Base-by-base conservation (phyloP, 179 eudicot species). In the Spinacia oleracea region DNA sequence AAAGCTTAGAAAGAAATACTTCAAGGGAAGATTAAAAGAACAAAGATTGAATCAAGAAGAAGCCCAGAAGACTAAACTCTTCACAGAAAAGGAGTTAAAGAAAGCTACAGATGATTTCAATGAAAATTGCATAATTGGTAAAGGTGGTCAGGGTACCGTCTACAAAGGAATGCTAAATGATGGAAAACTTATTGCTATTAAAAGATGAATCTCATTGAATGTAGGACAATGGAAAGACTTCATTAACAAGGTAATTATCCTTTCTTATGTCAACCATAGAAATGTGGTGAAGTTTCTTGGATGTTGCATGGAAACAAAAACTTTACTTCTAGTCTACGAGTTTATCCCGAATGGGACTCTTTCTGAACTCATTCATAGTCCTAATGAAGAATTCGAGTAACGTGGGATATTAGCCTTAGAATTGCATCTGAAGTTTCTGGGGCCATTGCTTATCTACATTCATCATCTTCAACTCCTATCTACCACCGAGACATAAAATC, bases 1-100 rank as follows among this genome's bases (percentile, higher is more conserved):
- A 15, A 65, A 32, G 70, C 70, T 65, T 12, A 65, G 70, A 65
- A 32, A 65, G 45, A 65, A 65, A 35, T 65, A 65, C n/a, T 31
- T 65, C 25, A 65, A 16, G 21, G 70, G 70, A 14, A 65, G 21
- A 65, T 65, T 65, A 34, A 4, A 31, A 14, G 70, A 65, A 65
- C 45, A 31, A 31, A 65, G 9, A 5, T 6, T 18, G 0, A 65
- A 16, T 25, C 43, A 65, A 65, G 43, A 65, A 31, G 70, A 35
- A 32, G 43, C 45, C 6, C 0, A 31, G 10, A 65, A 65, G 6
- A 65, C 70, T 5, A 65, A 34, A 21, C 70, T 65, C n/a, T 65
- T 32, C 2, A 65, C 43, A 32, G 23, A 0, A 8, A 32, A 34
- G 0, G 45, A 65, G 15, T 10, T 68, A 35, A 29, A 62, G 1